These are phyloP conservation scores for Monosporascus sp. DNA, from an alignment of 2,329 filamentous ascomycete genomes.

Conservation along the genomic window DNA sequence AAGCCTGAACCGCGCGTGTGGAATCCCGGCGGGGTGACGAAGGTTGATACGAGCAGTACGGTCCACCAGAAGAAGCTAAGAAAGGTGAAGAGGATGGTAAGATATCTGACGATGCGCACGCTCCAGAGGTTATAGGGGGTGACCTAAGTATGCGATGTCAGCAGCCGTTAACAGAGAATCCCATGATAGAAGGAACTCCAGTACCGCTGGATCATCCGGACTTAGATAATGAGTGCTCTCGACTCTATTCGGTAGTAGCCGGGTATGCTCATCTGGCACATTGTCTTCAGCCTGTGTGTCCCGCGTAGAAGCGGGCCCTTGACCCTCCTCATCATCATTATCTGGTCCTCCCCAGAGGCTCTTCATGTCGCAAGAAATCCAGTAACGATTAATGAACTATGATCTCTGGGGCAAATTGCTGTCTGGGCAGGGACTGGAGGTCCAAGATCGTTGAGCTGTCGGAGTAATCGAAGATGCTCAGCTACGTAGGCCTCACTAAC, in stretches of 20 bases:
- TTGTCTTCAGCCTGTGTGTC: conserved; percentile 16
- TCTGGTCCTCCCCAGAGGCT: conserved; percentile 22
- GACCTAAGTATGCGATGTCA: conserved; percentile 16
- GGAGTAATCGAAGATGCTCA: not conserved
- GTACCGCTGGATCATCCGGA: conserved; percentile 75
- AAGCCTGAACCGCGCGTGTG: conserved; percentile 88
- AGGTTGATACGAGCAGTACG: conserved; percentile 78
- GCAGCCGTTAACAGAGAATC: conserved; percentile 9
- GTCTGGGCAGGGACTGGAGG: not conserved
- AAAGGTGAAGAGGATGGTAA: conserved; percentile 70
- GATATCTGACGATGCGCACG: conserved; percentile 71
- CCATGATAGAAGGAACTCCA: conserved; percentile 18
- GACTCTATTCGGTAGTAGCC: conserved; percentile 64
- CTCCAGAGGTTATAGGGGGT: conserved; percentile 89
- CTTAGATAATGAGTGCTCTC: conserved; percentile 59
- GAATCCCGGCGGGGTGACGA: conserved; percentile 83
- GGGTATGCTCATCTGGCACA: conserved; percentile 48
- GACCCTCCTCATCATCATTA: conserved; percentile 11
- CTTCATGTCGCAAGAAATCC: conserved; percentile 16
- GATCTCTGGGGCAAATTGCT: not conserved
- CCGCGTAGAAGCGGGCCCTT: conserved; percentile 9
- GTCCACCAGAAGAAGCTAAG: conserved; percentile 90
- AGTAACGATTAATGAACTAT: not conserved
- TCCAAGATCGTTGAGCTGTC: not conserved
- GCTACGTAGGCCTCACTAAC: not conserved